These are phyloP conservation scores for Kodamaea ohmeri DNA, from an alignment of 1,139 yeast species.

Conservation along the genomic window DNA sequence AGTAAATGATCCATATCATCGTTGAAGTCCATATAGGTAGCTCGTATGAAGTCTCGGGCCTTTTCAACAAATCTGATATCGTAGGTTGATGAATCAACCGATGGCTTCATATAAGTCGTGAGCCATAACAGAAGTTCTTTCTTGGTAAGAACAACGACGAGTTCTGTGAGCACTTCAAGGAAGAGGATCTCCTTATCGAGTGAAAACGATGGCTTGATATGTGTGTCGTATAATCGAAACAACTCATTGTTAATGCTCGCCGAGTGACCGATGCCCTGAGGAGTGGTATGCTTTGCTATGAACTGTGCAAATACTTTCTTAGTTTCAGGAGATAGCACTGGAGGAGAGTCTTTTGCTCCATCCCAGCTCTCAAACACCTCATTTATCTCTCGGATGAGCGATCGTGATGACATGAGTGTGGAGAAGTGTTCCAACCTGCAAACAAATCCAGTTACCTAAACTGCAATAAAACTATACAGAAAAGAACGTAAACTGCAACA, in stretches of 20 bases:
- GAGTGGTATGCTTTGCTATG: constrained; percentile 40
- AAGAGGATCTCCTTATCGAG: constrained; percentile 43
- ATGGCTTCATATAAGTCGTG: constrained; percentile 48
- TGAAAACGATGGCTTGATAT: constrained; percentile 32
- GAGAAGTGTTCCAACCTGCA: too few relatives aligned
- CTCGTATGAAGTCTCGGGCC: constrained; percentile 40
- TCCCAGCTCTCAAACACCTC: constrained; percentile 31
- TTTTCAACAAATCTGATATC: constrained; percentile 40
- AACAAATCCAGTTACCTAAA: too few relatives aligned
- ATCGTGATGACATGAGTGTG: constrained; percentile 13
- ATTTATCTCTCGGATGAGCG: constrained; percentile 33
- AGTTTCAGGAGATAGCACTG: constrained; percentile 16
- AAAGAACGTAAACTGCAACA: not conserved
- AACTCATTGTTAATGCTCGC: constrained; percentile 51
- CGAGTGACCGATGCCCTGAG: constrained; percentile 31
- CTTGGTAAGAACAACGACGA: constrained; percentile 37
- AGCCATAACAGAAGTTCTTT: constrained; percentile 52
- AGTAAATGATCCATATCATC: constrained; percentile 30
- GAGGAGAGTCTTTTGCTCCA: constrained; percentile 10
- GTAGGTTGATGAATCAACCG: constrained; percentile 61
- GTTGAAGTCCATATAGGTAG: constrained; percentile 26
- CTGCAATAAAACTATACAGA: too few relatives aligned
- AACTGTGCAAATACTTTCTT: constrained; percentile 22
- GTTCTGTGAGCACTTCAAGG: constrained; percentile 41
- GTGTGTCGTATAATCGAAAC: constrained; percentile 38